Base-by-base conservation (phyloP, 805 yeast species). In the Torulaspora delbrueckii region DNA sequence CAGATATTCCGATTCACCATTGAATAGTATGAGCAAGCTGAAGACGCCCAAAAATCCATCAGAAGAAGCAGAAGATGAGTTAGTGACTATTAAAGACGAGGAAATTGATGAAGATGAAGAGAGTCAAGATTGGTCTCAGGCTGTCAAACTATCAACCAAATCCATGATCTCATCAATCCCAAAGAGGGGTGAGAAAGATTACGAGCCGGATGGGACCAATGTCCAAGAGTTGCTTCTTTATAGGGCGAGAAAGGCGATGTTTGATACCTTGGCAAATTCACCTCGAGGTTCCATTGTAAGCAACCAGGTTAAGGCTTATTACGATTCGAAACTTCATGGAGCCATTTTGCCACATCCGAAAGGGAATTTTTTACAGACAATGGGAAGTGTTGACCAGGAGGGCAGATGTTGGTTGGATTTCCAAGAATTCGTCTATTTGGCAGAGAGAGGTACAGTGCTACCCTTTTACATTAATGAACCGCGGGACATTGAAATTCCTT, bases 141-240 rank as follows among this genome's bases (percentile, higher is more conserved):
- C 71, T 38, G 57, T 65, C 4, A 58, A 57, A 40, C 37, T 67
- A 9, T 47, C 59, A 25, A 56, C 53, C 8, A 52, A 53, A n/a
- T 37, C 48, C 4, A 49, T 47, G 18, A 42, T 47, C 2, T 47
- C 56, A 1, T 35, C 60, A 0, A 47, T 60, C 22, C 90, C 90
- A 2, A 84, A 80, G 53, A 69, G 91, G 49, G 96, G 96, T 2
- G 89, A 81, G 46, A 90, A 90, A 60, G 96, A 86, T 53, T 85
- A 80, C 53, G 95, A 81, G 48, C 96, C 95, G 0, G 91, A 84
- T 59, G 88, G 86, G 0, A 81, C 89, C 0, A 54, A 57, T 5
- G 59, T 69, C 5, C 93, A 86, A 60, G 60, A 56, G 4, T 48
- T 59, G 3, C 62, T 69, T 13, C 69, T 90, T 4, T 66, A 68